Base-by-base conservation (phyloP, 106 monocot species). In the Dendrobium catenatum region DNA sequence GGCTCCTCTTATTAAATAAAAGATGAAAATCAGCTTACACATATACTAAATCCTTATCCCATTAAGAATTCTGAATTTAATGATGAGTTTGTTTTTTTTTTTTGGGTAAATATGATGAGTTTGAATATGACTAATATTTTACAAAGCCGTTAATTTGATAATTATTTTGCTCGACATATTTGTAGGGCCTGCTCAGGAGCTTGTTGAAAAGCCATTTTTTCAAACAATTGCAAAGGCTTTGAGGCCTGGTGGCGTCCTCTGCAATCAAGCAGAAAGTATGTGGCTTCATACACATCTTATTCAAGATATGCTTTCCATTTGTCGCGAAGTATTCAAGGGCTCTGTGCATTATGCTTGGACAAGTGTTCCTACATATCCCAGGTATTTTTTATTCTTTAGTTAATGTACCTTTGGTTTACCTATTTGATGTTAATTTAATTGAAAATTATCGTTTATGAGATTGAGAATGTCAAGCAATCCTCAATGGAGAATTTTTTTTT, bases 231-330 rank as follows among this genome's bases (percentile, higher is more conserved):
- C 91, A 40, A 93, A 82, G 75, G 93, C 91, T 73, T 79, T 99
- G 55, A 88, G 82, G 29, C 91, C 93, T 78, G 99, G 99, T 77
- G 99, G 99, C 26, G 91, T 99, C 75, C 88, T 99, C 4, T 99
- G 95, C 85, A 95, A 93, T 80, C 91, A 90, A 82, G 93, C 95
- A n/a, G 99, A 99, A 80, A 99, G 99, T 85, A 93, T 99, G 88
- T 99, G 95, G 95, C 93, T 99, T 24, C 99, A 99, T 83, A 99
- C 93, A n/a, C 99, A 99, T 81, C 89, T 99, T 73, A 95, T 99
- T 76, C 91, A 95, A 81, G 89, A 99, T 44, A 99, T 99, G 95
- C 90, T 95, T 15, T 87, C 91, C 4, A 87, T 91, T 72, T 99
- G 99, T 79, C 75, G 42, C 43, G 81, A 91, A 77, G 90, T 82